Evolutionary conservation across 768 basidiomycete genomes (phyloP), one percentile per base, ranked within the genome.

Genomic region (Amanita inopinata): DNA sequence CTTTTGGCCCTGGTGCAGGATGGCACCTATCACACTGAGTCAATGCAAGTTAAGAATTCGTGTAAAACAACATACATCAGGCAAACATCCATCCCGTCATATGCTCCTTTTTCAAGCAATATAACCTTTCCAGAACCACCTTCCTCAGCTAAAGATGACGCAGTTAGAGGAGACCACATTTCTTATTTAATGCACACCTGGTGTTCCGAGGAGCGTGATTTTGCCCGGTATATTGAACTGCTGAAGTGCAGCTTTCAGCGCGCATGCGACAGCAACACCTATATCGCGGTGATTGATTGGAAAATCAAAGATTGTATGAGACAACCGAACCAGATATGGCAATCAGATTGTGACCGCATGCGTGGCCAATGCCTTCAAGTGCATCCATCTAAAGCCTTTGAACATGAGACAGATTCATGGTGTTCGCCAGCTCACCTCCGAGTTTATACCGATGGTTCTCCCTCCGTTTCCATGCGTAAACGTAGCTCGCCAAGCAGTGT

Each of bases 271-370:
- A 1, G 78, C 83, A 9, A 88, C 78, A 3, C 85, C 85, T 42
- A 67, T 51, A 24, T 7, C 15, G 12, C 5, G 9, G 18, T 11
- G 9, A 14, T 39, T 24, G 7, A 14, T 18, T 12, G n/a, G n/a
- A 3, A 20, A 17, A 15, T 12, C 12, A 12, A 4, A 18, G 27
- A 7, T 17, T 7, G 3, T 39, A 17, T 7, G 33, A 5, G 19
- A 24, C 10, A 12, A 18, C 31, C 51, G 14, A 47, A 61, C 66
- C 67, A n/a, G 66, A 61, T 17, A 88, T 83, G 1, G 81, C 85
- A 39, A 90, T 89, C 36, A 90, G 64, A 51, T 89, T 89, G 54
- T 90, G 86, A 2, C 86, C 86, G 52, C 86, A 89, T 1, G 80
- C 83, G 49, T 84, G 83, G 0, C 83, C 77, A 28, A 80, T 65